phyloP scores from a whole-genome alignment of 352 stramenopile species.

The Phytophthora multivora region DNA sequence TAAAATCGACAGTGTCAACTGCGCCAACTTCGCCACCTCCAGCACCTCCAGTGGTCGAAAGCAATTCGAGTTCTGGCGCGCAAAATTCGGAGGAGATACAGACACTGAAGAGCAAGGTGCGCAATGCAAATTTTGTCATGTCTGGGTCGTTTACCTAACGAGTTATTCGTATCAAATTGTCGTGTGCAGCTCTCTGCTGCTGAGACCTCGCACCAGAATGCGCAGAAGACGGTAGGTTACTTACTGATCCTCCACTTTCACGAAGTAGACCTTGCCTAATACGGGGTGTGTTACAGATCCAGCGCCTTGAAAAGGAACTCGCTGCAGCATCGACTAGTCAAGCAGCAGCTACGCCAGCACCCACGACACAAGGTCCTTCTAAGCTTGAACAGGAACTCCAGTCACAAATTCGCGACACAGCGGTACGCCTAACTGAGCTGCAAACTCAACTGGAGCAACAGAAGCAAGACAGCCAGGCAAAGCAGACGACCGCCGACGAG shows the following conservation, averaged over 20 bases:
- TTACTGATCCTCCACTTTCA: background rate
- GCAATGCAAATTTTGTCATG: background rate
- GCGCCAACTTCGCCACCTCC: conserved; percentile 20
- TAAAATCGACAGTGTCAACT: conserved; percentile 18
- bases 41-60: conserved; percentile 9
- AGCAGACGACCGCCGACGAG: conserved; percentile 61
- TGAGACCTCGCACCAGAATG: conserved; percentile 34
- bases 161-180: background rate
- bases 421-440: conserved; percentile 37
- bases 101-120: conserved; percentile 63
- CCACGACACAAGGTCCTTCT: conserved; percentile 23
- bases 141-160: background rate
- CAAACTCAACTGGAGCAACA: conserved; percentile 62
- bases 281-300: conserved; percentile 40
- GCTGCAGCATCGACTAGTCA: conserved; percentile 31
- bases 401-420: conserved; percentile 46
- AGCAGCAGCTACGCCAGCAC: conserved; percentile 37
- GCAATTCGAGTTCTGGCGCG: conserved; percentile 1
- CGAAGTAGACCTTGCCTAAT: background rate
- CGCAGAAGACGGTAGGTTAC: conserved; percentile 57
- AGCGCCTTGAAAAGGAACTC: conserved; percentile 65
- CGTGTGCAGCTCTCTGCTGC: conserved; percentile 41
- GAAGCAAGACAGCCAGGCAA: conserved; percentile 42
- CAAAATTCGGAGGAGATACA: conserved; percentile 48
- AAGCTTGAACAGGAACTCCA: conserved; percentile 46